Base-by-base conservation (phyloP, 495 filamentous ascomycete genomes). In the Daldinia bambusicola region DNA sequence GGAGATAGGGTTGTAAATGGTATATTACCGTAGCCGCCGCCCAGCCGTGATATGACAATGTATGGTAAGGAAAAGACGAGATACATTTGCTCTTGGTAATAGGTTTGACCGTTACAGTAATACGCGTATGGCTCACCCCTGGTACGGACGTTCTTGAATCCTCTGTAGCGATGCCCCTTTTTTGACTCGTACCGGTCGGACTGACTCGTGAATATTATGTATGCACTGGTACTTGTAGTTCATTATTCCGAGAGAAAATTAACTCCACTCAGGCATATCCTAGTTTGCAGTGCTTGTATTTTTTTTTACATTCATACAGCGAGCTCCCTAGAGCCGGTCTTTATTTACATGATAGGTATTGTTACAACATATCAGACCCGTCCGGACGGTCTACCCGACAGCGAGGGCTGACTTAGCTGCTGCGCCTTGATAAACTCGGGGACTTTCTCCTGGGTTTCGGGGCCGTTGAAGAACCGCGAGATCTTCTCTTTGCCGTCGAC, bases 401-500 rank as follows among this genome's bases (percentile, higher is more conserved):
- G 10, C 8, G 26, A 26, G 10, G 43, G 13, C 4, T n/a, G 34
- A 22, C 18, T 45, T n/a, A 63, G 58, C 34, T 66, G 59, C 6
- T 66, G 59, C 6, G 67, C 74, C 75, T 72, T 72, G 2, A 77
- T 75, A 60, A 76, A 76, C 58, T 82, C 77, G 5, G 76, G 71
- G n/a, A 51, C 51, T 53, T 22, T 30, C 7, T 7, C 22, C 18
- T 48, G 13, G 30, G 63, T 18, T 32, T 63, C 63, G 13, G 67
- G 38, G 4, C 66, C 62, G 18, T 67, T 71, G 67, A 84, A 75
- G 34, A 77, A 80, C 37, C 75, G 66, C 64, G 87, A 76, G 72
- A 91, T 86, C 48, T 77, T 75, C 74, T 81, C 70, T 16, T 78
- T 76, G 10, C 90, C 90, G 75, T 90, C 83, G 10, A 92, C 70